Conservation (phyloP, 108 stramenopile genomes). For the Conticribra guillardii region DNA sequence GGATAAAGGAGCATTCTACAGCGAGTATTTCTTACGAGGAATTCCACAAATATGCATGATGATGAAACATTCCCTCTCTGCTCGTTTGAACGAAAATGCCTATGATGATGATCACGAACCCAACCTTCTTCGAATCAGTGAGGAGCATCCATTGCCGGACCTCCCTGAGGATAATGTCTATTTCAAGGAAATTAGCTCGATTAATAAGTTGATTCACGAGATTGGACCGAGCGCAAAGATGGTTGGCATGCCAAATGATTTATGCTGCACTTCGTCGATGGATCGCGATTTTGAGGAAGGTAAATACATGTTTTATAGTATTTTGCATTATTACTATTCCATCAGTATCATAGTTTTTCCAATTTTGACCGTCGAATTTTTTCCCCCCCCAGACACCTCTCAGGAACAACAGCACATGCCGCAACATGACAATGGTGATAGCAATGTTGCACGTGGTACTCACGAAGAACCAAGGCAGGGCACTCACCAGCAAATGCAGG, state of each 20-base stretch:
- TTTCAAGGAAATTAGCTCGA: not conserved
- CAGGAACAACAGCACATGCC: no score
- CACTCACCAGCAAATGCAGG: not conserved
- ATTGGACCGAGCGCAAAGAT: constrained; percentile 5
- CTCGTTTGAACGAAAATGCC: not conserved
- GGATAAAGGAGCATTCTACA: constrained; percentile 14
- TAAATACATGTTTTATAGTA: not conserved
- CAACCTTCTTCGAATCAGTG: constrained; percentile 1
- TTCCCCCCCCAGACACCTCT: no score
- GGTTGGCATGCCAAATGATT: not conserved
- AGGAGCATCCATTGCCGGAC: constrained; percentile 1
- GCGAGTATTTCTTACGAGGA: constrained; percentile 10
- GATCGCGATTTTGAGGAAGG: no score
- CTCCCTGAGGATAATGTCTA: not conserved
- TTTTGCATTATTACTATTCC: not conserved
- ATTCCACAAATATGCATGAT: constrained; percentile 18
- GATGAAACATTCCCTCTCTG: constrained; percentile 7
- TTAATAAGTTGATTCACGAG: constrained; percentile 4
- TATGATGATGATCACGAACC: constrained; percentile 1
- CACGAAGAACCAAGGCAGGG: not conserved
- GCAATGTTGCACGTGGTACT: no score
- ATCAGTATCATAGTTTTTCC: no score
- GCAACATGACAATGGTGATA: no score
- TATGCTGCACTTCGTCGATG: not conserved
- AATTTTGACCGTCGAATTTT: no score